Conservation (phyloP, 192 early-diverging fungal species). For the Entomortierella chlamydospora region DNA sequence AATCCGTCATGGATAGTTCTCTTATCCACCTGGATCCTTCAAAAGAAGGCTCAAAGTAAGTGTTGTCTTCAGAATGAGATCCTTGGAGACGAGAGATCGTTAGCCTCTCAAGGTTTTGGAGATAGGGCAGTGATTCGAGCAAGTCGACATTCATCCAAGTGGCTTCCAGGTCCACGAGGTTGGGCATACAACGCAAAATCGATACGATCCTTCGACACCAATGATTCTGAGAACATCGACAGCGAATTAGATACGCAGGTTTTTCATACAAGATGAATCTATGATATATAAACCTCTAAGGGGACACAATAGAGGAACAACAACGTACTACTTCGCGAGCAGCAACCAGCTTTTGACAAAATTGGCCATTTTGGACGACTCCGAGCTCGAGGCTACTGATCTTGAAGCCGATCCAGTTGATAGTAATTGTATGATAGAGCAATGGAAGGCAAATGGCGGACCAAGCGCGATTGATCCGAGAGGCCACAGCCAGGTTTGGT, state of each 20-base stretch:
- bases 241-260: background rate
- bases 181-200: conserved; percentile 13
- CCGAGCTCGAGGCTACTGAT: conserved; percentile 33
- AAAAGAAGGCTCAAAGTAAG: conserved; percentile 25
- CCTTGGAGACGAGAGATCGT: conserved; percentile 31
- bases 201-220: conserved; percentile 22
- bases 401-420: conserved; percentile 13
- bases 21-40: conserved; percentile 17
- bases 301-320: background rate
- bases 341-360: conserved; percentile 2
- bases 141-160: conserved; percentile 38
- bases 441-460: conserved; percentile 9
- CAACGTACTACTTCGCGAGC: conserved; percentile 19
- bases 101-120: conserved; percentile 36
- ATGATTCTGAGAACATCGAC: conserved; percentile 36
- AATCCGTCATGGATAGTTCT: conserved; percentile 26
- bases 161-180: conserved; percentile 28
- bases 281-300: background rate
- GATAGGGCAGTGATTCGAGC: conserved; percentile 22
- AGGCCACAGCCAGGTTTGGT: conserved; percentile 5
- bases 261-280: background rate
- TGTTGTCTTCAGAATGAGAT: conserved; percentile 26
- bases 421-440: conserved; percentile 16
- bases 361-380: conserved; percentile 5
- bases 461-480: conserved; percentile 15